Percentiles rank a stretch among this genome's conserved stretches.
phyloP scores from a whole-genome alignment of 148 eudicot genomes.

The Chenopodium suecicum region DNA sequence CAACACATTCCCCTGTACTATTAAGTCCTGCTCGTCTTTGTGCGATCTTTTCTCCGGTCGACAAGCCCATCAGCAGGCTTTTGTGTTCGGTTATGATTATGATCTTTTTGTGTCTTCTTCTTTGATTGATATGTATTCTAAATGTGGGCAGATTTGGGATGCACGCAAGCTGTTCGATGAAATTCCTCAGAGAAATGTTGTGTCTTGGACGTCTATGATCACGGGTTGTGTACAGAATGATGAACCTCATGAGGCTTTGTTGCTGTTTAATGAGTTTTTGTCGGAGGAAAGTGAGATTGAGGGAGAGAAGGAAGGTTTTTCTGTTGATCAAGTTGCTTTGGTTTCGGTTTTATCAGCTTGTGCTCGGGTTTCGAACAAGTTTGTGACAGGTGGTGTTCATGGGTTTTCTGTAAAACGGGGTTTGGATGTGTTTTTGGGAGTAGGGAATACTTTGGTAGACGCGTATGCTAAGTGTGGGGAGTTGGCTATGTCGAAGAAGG shows the following conservation, averaged over 20 bases:
- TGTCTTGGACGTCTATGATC: constrained; percentile 73
- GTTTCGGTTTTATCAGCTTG: constrained; percentile 65
- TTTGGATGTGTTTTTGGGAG: constrained; percentile 40
- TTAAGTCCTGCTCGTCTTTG: constrained; percentile 60
- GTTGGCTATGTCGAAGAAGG: constrained; percentile 53
- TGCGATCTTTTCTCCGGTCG: constrained; percentile 48
- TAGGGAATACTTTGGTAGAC: constrained; percentile 66
- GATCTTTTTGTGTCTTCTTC: constrained; percentile 66
- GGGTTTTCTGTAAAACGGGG: constrained; percentile 53
- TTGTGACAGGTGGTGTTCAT: constrained; percentile 52
- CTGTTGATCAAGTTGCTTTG: constrained; percentile 55
- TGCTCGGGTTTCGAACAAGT: constrained; percentile 41
- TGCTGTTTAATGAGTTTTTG: constrained; percentile 52
- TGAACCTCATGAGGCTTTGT: constrained; percentile 39
- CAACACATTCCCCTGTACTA: constrained; percentile 61
- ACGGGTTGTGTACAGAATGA: constrained; percentile 62
- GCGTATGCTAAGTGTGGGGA: constrained; percentile 70
- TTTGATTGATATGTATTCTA: constrained; percentile 64
- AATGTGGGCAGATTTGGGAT: constrained; percentile 57
- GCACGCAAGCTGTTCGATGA: constrained; percentile 58
- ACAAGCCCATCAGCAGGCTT: constrained; percentile 67
- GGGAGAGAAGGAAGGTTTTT: constrained; percentile 21
- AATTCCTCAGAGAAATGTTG: constrained; percentile 58
- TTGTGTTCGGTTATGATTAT: constrained; percentile 45
- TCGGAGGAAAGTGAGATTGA: constrained; percentile 35